Conservation (phyloP, 139 green algal genomes). For the Nannochloris sp. region DNA sequence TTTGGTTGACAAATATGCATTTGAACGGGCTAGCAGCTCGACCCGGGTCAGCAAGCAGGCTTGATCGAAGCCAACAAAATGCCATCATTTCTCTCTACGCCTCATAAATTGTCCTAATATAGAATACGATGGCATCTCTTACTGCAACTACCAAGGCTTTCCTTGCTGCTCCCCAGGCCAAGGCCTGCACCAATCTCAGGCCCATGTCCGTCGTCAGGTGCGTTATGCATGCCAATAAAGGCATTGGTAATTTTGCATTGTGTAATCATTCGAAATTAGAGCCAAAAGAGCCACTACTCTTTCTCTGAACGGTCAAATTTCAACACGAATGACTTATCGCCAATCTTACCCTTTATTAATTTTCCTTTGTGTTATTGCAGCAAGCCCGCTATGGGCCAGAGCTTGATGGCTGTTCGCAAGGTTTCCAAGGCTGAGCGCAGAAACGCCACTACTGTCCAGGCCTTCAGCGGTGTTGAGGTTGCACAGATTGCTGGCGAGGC, state of each 20-base stretch:
- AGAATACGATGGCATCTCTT: too few species aligned
- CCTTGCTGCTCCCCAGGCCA: not conserved
- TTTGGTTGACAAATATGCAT: too few species aligned
- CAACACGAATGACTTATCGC: not conserved
- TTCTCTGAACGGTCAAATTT: not conserved
- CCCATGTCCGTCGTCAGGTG: not conserved
- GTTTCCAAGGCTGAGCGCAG: not conserved
- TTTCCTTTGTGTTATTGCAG: conserved; percentile 2
- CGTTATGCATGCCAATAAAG: too few species aligned
- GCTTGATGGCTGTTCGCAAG: conserved; percentile 10
- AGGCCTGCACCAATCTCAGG: not conserved
- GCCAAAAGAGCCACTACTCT: too few species aligned
- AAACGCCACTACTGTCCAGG: conserved; percentile 2
- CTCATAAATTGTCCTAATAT: too few species aligned
- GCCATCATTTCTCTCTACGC: too few species aligned
- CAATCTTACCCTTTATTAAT: not conserved
- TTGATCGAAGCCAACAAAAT: too few species aligned
- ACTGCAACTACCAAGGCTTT: too few species aligned
- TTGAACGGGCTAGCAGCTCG: too few species aligned
- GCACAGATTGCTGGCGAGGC: conserved; percentile 70
- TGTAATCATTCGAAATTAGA: too few species aligned
- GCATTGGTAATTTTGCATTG: too few species aligned
- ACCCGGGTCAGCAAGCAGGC: too few species aligned
- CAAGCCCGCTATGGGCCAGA: conserved; percentile 2
- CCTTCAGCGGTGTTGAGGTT: conserved; percentile 48